Evolutionary conservation across 139 green algal species (phyloP), one percentile per base, ranked within the genome.

Genomic region (Auxenochlorella pyrenoidosa): DNA sequence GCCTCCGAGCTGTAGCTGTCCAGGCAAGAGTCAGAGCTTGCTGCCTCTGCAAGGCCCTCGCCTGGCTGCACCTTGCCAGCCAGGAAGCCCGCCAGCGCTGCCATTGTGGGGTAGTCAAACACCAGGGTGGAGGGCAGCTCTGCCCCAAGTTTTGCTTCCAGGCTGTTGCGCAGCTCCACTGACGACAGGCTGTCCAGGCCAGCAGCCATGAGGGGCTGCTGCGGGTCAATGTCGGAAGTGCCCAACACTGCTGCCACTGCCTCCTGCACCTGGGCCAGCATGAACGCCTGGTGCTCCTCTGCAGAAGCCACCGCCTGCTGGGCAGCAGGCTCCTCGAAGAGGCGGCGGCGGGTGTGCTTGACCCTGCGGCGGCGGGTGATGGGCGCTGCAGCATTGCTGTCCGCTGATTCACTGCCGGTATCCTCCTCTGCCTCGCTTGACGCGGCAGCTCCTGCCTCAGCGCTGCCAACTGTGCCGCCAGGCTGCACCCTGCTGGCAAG

Each of bases 161-260:
- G 66, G 65, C 68, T 79, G 71, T 85, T 85, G 66, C 87, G 54
- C 43, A 92, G 65, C 65, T 90, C 85, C 5, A 90, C 84, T 24
- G 87, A 85, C 1, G 92, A 92, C 66, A 97, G 88, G 12, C 93
- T 96, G 90, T 98, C 96, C 43, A 98, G 76, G 12, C 95, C 95
- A 12, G 93, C 90, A 19, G 89, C 93, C 93, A 98, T 96, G 28
- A 98, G 91, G 0, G 95, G 95, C 54, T 96, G 91, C n/a, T 95
- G 86, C 1, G 79, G 60, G 21, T 77, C 65, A 32, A 96, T 41
- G 13, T 68, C 66, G 13, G n/a, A 38, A 19, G 58, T 78, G 34
- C 88, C 88, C 40, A 91, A 84, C 26, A 91, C 79, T 5, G 70
- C 84, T 3, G 54, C 41, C 21, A 91, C 84, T 22, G 88, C 85